A percentile compares a stretch with the other conserved stretches of the same genome.
Conservation (phyloP, 495 filamentous ascomycete species). For the Penicillium angulare region DNA sequence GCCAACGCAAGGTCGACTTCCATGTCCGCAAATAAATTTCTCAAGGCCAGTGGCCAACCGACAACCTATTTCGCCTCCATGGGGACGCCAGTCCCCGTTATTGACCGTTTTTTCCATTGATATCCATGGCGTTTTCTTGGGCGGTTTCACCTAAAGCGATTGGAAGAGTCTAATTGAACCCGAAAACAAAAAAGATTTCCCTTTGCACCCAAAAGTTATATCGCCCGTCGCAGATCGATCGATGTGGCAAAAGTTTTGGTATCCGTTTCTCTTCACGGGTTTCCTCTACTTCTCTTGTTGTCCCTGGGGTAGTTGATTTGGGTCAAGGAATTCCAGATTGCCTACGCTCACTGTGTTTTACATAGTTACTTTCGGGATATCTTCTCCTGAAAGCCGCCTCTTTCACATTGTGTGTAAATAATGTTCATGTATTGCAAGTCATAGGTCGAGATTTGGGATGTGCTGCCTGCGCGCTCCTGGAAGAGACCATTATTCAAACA, state of each 20-base stretch:
- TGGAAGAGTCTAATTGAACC: constrained; percentile 19
- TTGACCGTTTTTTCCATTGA: constrained; percentile 33
- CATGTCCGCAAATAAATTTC: constrained; percentile 19
- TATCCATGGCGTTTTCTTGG: constrained; percentile 49
- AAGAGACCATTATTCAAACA: constrained; percentile 13
- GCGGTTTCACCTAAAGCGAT: constrained; percentile 42
- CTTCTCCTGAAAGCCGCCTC: constrained; percentile 2
- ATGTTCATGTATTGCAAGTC: constrained; percentile 23
- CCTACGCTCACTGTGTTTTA: constrained; percentile 11
- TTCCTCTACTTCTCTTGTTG: background rate
- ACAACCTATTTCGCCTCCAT: constrained; percentile 11
- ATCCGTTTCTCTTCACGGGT: background rate
- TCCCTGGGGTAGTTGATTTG: background rate
- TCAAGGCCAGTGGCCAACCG: constrained; percentile 13
- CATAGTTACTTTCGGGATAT: constrained; percentile 9
- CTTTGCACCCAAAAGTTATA: constrained; percentile 7
- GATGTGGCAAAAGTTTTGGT: constrained; percentile 8
- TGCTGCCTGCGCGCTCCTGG: constrained; percentile 8
- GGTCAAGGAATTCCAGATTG: constrained; percentile 1
- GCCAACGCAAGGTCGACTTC: constrained; percentile 56
- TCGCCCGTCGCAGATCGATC: constrained; percentile 4
- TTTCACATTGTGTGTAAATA: constrained; percentile 25
- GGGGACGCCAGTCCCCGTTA: constrained; percentile 15
- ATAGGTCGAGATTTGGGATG: constrained; percentile 6
- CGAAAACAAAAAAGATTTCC: constrained; percentile 12